Evolutionary conservation across 2,329 filamentous ascomycete genomes (phyloP).

Genomic region (Curvularia hawaiiensis): DNA sequence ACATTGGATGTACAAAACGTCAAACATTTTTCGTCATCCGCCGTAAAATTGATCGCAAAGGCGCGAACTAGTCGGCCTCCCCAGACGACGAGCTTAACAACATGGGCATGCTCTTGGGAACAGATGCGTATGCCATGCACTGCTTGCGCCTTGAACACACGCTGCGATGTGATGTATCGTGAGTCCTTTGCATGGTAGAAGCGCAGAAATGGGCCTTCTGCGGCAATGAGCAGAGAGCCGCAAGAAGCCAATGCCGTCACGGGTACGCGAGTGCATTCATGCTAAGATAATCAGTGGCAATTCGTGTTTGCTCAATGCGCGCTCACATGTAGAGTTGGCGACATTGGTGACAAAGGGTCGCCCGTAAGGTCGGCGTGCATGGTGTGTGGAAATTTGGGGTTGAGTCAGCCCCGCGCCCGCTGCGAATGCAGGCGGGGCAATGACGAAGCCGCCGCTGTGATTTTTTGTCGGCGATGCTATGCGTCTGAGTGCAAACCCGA

Average conservation of each 20-base stretch:
- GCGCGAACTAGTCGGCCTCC: constrained; percentile 56
- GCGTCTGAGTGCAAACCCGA: background rate
- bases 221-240: constrained; percentile 47
- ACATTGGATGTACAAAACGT: constrained; percentile 26
- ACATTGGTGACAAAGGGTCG: constrained; percentile 39
- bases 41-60: constrained; percentile 27
- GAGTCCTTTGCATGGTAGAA: constrained; percentile 43
- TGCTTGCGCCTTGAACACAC: constrained; percentile 69
- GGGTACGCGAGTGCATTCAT: constrained; percentile 49
- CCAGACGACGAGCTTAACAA: constrained; percentile 44
- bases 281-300: constrained; percentile 32
- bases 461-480: constrained; percentile 22
- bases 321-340: constrained; percentile 41
- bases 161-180: constrained; percentile 41
- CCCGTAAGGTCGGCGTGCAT: constrained; percentile 25
- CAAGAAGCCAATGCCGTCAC: constrained; percentile 53
- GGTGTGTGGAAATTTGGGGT: constrained; percentile 35
- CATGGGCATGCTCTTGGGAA: constrained; percentile 23
- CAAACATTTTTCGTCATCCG: constrained; percentile 25
- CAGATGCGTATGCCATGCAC: constrained; percentile 73
- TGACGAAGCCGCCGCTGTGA: constrained; percentile 33
- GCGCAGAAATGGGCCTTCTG: constrained; percentile 51
- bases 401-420: constrained; percentile 42
- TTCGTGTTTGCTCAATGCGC: constrained; percentile 1
- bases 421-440: constrained; percentile 23